phyloP scores from a whole-genome alignment of 257 asterid genomes.

The Salvia hispanica region DNA sequence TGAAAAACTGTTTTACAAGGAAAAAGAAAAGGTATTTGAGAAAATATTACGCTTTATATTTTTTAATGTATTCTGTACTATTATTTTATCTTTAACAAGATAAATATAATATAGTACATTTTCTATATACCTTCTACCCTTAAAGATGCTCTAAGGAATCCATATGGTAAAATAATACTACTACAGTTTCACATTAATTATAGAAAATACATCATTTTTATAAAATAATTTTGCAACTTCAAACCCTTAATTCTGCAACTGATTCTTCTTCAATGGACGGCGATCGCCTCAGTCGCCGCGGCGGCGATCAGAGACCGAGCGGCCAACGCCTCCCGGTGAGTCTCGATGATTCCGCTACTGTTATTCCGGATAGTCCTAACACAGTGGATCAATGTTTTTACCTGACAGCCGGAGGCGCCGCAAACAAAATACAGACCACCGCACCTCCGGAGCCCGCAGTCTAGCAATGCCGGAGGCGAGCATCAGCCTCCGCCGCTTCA shows the following conservation, averaged over 20 bases:
- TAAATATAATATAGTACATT: no score
- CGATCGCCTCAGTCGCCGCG: slow-evolving; percentile 32
- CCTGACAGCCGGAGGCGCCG: slow-evolving; percentile 26
- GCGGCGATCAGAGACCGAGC: slow-evolving; percentile 14
- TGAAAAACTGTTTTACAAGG: no score
- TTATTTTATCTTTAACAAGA: no score
- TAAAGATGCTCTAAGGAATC: no score
- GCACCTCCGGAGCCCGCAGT: slow-evolving; percentile 38
- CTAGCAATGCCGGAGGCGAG: slow-evolving; percentile 4
- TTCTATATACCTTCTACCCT: no score
- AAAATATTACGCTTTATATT: no score
- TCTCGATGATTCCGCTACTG: not conserved
- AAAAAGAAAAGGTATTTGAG: no score
- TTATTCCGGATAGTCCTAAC: slow-evolving; percentile 15
- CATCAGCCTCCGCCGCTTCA: slow-evolving; percentile 6
- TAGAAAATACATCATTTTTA: no score
- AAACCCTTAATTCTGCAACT: not conserved
- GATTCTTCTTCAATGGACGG: slow-evolving; percentile 35
- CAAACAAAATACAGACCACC: slow-evolving; percentile 41
- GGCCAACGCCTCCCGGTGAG: slow-evolving; percentile 21
- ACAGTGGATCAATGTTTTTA: not conserved
- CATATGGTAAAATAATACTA: no score
- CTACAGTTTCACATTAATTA: no score
- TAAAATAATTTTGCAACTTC: no score
- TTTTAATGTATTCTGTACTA: no score